phyloP scores from a whole-genome alignment of 305 asterid species.

The Solanum hybrid region DNA sequence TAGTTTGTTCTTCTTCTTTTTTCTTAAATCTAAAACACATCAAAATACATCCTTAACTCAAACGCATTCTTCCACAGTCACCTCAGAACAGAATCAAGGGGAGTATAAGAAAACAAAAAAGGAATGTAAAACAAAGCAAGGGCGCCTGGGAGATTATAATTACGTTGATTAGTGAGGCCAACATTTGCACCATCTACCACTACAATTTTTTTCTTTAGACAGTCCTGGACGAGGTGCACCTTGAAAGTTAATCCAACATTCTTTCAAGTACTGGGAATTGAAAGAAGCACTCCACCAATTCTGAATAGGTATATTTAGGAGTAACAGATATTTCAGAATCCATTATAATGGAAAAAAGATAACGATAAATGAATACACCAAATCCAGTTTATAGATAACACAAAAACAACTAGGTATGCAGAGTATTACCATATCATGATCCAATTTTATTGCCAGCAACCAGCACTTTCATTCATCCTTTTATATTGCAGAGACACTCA shows the following conservation, averaged over 20 bases:
- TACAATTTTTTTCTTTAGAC: slow-evolving; percentile 82
- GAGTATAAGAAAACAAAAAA: slow-evolving; percentile 1
- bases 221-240: slow-evolving; percentile 3
- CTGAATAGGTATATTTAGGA: not conserved
- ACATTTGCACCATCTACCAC: slow-evolving; percentile 78
- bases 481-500: not conserved
- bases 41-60: not conserved
- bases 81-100: not conserved
- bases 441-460: not conserved
- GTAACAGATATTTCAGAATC: not conserved
- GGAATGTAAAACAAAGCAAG: not conserved
- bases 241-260: not conserved
- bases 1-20: not conserved
- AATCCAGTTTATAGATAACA: not conserved
- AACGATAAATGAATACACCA: not conserved
- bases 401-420: not conserved
- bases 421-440: not conserved
- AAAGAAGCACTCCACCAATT: not conserved
- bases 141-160: slow-evolving; percentile 46
- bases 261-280: not conserved
- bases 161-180: slow-evolving; percentile 43
- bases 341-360: not conserved
- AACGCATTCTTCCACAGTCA: not conserved
- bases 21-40: not conserved
- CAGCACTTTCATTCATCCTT: not conserved